These are phyloP conservation scores for Lyophyllum atratum DNA, from an alignment of 768 basidiomycete species.

Conservation along the genomic window DNA sequence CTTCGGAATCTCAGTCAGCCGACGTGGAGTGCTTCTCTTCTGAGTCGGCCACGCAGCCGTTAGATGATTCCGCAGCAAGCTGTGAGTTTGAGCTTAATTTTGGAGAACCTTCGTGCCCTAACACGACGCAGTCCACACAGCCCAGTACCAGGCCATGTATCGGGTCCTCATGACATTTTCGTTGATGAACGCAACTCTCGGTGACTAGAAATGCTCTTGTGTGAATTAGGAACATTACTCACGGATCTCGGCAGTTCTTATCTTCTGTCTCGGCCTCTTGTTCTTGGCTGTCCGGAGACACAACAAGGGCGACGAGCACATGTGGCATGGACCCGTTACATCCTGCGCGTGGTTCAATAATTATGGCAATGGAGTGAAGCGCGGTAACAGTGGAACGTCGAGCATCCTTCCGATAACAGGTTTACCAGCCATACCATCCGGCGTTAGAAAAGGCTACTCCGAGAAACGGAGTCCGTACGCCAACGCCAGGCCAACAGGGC, in stretches of 20 bases:
- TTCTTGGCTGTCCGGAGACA: slow-evolving; percentile 45
- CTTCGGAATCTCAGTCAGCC: slow-evolving; percentile 76
- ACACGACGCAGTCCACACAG: slow-evolving; percentile 65
- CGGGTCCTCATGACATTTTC: slow-evolving; percentile 81
- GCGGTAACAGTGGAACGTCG: slow-evolving; percentile 36
- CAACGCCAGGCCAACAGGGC: slow-evolving; percentile 16
- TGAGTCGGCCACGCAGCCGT: slow-evolving; percentile 43
- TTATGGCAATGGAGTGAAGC: slow-evolving; percentile 41
- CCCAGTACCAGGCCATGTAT: slow-evolving; percentile 89
- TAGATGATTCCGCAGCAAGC: slow-evolving; percentile 59
- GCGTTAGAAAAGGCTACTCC: slow-evolving; percentile 10
- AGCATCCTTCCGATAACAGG: slow-evolving; percentile 39
- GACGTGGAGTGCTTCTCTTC: slow-evolving; percentile 83
- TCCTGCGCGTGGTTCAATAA: slow-evolving; percentile 71
- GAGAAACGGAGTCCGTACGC: slow-evolving; percentile 16
- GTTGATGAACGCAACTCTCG: slow-evolving; percentile 71
- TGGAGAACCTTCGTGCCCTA: slow-evolving; percentile 7
- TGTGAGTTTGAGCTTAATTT: slow-evolving; percentile 49
- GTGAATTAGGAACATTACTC: not conserved
- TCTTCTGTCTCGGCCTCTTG: slow-evolving; percentile 37
- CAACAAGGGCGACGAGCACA: slow-evolving; percentile 47
- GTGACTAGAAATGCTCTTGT: slow-evolving; percentile 39
- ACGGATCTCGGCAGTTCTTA: slow-evolving; percentile 30
- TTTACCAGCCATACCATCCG: slow-evolving; percentile 1
- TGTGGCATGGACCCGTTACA: slow-evolving; percentile 75